Base-by-base conservation (phyloP, 768 basidiomycete species). In the Russula vinacea region DNA sequence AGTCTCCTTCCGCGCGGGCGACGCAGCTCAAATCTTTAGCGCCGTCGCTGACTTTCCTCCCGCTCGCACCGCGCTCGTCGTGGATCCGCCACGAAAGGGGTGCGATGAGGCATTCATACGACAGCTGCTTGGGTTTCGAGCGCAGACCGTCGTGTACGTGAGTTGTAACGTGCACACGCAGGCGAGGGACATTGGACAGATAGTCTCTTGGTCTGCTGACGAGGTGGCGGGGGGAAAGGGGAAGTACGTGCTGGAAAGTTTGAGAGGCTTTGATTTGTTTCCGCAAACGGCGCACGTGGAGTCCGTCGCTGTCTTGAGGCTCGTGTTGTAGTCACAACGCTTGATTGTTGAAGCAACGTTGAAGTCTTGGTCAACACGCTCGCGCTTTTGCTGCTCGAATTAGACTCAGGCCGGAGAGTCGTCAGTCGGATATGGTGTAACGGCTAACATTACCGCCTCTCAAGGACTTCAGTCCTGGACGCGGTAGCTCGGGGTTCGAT, bases 121-220 rank as follows among this genome's bases (percentile, higher is more conserved):
- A 45, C 96, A 98, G 76, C 75, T 97, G 40, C 71, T 95, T 56
- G 73, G 71, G 7, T 90, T 98, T 75, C 76, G 84, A 42, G 79
- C 88, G 14, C 76, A 77, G 60, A 83, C 83, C 33, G 80, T 95
- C 66, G 90, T 94, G 56, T 97, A 97, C 71, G 92, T 98, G 62
- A 93, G 90, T 72, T 97, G 94, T 71, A 97, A 96, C 72, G 94
- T 97, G 53, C 94, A 95, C 70, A 94, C 94, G 9, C 90, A 92
- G 77, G 91, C 90, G 37, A 77, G 94, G 70, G 95, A 97, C 74
- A 80, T 97, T 2, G 94, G 91, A 17, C 83, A 78, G 75, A 83
- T 97, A 40, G 39, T 87, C 50, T 62, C 68, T 24, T 75, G 83
- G 72, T 81, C 80, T 65, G 75, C 75, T 69, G 45, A 55, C 52